These are phyloP conservation scores for Circinella minor DNA, from an alignment of 371 early-diverging fungal genomes.

Conservation along the genomic window DNA sequence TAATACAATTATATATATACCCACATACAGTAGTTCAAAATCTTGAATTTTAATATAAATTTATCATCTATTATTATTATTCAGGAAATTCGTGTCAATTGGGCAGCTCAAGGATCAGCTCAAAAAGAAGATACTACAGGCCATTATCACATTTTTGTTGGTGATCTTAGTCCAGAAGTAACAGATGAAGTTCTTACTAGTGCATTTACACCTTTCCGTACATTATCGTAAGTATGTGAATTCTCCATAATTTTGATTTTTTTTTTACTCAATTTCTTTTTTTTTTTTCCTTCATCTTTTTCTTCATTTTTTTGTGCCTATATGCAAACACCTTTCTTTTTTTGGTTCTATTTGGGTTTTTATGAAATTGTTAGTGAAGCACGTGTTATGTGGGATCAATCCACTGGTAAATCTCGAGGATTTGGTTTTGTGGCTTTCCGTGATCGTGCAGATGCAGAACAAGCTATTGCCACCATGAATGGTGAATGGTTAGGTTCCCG, in stretches of 20 bases:
- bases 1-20: background rate
- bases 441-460: conserved; percentile 79
- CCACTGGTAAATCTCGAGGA: conserved; percentile 81
- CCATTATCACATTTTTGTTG: conserved; percentile 85
- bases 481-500: conserved; percentile 75
- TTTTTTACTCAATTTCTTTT: no score
- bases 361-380: conserved; percentile 56
- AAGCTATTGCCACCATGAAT: conserved; percentile 87
- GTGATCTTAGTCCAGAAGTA: conserved; percentile 87
- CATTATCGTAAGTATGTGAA: conserved; percentile 59
- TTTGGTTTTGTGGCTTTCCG: conserved; percentile 86
- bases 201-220: conserved; percentile 68
- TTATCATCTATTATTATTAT: background rate
- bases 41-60: no score
- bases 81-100: conserved; percentile 57
- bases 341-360: background rate
- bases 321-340: background rate
- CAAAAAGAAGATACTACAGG: conserved; percentile 64
- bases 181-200: conserved; percentile 72
- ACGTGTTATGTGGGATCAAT: conserved; percentile 77
- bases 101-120: conserved; percentile 48
- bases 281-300: no score
- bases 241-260: no score
- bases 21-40: background rate
- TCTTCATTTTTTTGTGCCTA: no score